Evolutionary conservation across 805 yeast genomes (phyloP), one percentile per base, ranked within the genome.

Genomic region (Candida vartiovaarae): DNA sequence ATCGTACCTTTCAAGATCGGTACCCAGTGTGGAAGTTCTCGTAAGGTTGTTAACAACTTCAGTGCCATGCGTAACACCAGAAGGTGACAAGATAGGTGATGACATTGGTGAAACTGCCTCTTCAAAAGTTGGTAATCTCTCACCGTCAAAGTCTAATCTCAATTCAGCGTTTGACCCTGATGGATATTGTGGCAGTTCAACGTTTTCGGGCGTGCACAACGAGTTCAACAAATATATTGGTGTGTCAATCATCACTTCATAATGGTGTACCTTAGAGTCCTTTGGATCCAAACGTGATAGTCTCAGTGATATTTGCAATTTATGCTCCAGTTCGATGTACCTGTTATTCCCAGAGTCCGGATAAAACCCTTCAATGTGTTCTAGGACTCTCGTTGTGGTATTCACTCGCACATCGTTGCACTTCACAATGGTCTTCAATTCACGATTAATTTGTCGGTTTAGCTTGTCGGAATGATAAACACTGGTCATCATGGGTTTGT

Each of bases 211-310:
- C 3, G 56, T 59, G 51, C 75, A 71, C 3, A 61, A 50, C 31
- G 65, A 65, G 9, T 79, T 73, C n/a, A 76, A 64, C 20, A 78
- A 58, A 29, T 74, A 70, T 32, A 84, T 68, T 0, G 93, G 93
- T 0, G 91, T 83, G 56, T 84, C 93, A 34, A 84, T 83, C 36
- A 84, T 76, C 23, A 84, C 90, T 53, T 84, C 95, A 55, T 80
- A 84, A 59, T 84, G 90, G 53, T 82, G 88, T 65, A 78, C 62
- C 48, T 74, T 75, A 4, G 53, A 49, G 33, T 62, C 64, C 4
- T 62, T 57, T 0, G 75, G 71, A 46, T 80, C 84, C 25, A 78
- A 78, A 52, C 74, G 78, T 9, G 85, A 76, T 27, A 84, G 76
- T 44, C 93, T 66, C 44, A 84, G 72, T 52, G 84, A 78, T 4